These are phyloP conservation scores for Balansia obtecta DNA, from an alignment of 2,329 filamentous ascomycete genomes.

Conservation along the genomic window DNA sequence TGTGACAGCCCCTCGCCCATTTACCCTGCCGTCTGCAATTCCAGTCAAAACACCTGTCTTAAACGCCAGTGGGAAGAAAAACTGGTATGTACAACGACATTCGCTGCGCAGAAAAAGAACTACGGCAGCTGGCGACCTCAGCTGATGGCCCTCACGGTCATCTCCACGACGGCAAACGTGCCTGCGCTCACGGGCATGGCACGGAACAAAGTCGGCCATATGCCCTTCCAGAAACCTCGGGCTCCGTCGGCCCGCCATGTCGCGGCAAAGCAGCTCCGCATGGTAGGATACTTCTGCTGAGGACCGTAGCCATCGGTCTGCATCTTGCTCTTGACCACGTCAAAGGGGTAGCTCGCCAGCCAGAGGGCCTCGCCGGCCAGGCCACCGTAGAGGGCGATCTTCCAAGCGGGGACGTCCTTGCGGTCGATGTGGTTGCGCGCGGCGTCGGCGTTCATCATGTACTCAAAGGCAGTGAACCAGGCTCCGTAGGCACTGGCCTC, in stretches of 20 bases:
- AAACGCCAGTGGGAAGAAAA: not conserved
- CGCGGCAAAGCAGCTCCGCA: conserved; percentile 82
- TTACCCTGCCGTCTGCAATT: not conserved
- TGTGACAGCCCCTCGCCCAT: not conserved
- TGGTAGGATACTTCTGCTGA: conserved; percentile 59
- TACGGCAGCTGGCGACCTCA: conserved; percentile 9
- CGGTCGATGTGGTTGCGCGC: conserved; percentile 63
- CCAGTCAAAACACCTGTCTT: not conserved
- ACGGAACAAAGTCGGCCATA: conserved; percentile 79
- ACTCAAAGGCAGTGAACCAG: conserved; percentile 95
- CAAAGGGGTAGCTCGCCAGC: conserved; percentile 87
- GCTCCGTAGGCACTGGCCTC: conserved; percentile 92
- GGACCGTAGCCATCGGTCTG: conserved; percentile 85
- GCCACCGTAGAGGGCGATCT: conserved; percentile 86
- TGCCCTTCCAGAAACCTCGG: conserved; percentile 86
- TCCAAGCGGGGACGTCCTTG: conserved; percentile 67
- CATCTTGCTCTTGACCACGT: conserved; percentile 99
- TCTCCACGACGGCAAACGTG: conserved; percentile 80
- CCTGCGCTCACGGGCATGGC: conserved; percentile 96
- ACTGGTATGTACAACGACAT: not conserved
- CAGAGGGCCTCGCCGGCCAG: conserved; percentile 89
- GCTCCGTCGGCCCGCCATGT: conserved; percentile 67
- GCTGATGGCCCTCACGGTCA: conserved; percentile 51
- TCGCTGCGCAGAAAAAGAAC: too few relatives aligned
- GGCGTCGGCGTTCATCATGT: conserved; percentile 85